Conservation (phyloP, 306 rosid species). For the Quercus glauca region DNA sequence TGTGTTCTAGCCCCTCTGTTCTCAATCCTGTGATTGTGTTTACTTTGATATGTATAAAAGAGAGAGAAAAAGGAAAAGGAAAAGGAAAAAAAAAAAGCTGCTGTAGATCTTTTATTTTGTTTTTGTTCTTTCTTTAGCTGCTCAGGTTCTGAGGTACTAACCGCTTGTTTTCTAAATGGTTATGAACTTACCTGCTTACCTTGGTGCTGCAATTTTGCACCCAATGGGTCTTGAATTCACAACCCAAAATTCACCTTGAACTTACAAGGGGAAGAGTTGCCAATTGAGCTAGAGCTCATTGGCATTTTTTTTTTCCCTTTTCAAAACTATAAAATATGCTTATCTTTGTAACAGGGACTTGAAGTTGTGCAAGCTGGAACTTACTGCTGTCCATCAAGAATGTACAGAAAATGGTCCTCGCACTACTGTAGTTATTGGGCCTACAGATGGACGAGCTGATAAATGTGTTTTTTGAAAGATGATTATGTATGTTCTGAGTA, state of each 20-base stretch:
- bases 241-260: too few relatives aligned
- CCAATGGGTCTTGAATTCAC: too few relatives aligned
- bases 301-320: not conserved
- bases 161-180: not conserved
- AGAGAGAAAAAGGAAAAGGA: too few relatives aligned
- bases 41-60: not conserved
- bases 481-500: constrained; percentile 24
- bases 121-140: not conserved
- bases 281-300: too few relatives aligned
- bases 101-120: not conserved
- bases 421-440: constrained; percentile 7
- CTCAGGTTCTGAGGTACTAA: not conserved
- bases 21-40: not conserved
- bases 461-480: constrained; percentile 3
- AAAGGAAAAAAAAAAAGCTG: not conserved
- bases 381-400: constrained; percentile 7
- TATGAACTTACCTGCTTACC: not conserved
- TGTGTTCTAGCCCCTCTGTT: not conserved
- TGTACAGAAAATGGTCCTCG: constrained; percentile 12
- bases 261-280: too few relatives aligned
- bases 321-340: not conserved
- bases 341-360: constrained; percentile 22
- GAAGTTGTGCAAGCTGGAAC: constrained; percentile 21
- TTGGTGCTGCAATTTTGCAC: not conserved
- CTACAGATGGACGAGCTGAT: constrained; percentile 13